Evolutionary conservation across 148 eudicot genomes (phyloP), one percentile per base, ranked within the genome.

Genomic region (Fagopyrum homotropicum): DNA sequence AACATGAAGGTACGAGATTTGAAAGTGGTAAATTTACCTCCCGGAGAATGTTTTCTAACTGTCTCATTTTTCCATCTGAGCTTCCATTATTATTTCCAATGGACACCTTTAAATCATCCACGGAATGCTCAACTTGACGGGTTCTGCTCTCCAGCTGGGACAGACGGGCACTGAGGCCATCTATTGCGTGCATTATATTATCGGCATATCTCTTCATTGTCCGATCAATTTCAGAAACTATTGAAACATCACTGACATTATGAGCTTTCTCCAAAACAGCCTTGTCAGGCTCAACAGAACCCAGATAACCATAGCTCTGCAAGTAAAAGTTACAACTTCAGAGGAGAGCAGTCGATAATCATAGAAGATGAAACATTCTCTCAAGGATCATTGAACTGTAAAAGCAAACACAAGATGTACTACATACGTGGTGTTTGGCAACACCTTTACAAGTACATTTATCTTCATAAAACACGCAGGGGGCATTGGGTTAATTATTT

Each of bases 131-230:
- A 76, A 95, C 84, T 59, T 84, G 81, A 64, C 86, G 85, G 69
- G 85, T 87, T 80, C 96, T 86, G 64, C 81, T 86, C 80, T 94
- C 98, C 81, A 94, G 79, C 84, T 92, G 96, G 66, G 96, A 81
- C 74, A 95, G 72, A 44, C 96, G 84, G 19, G 93, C 90, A 84
- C 93, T 88, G 63, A 92, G 80, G 75, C 88, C 82, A 78, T 92
- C 93, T 75, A 95, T 77, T 69, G 90, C 89, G 81, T 89, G 93
- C 68, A 92, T 79, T 72, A 95, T 43, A 75, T 84, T 84, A 75
- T 92, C 96, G 76, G 84, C 81, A 84, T 90, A 79, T 75, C 84
- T 92, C 84, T 89, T 88, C 88, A 95, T 81, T 19, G 91, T 88
- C 63, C 51, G 82, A 81, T 95, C 98, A 81, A 95, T 85, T 83